Conservation (phyloP, 1,139 yeast species). For the Arxiozyma telluris region DNA sequence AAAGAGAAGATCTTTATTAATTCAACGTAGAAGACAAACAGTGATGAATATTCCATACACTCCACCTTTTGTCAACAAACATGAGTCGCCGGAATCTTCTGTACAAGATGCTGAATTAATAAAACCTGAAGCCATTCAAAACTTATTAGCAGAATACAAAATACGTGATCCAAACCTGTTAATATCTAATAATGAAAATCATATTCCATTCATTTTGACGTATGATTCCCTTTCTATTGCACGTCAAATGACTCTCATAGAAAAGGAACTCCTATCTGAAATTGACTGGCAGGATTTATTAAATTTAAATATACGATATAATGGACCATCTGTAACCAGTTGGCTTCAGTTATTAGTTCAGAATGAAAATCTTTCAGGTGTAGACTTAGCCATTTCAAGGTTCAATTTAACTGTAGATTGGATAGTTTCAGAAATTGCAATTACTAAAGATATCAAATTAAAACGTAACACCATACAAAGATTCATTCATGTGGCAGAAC, state of each 20-base stretch:
- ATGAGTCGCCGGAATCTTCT: background rate
- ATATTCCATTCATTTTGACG: slow-evolving; percentile 72
- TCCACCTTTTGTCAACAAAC: background rate
- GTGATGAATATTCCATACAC: slow-evolving; percentile 26
- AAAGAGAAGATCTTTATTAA: slow-evolving; percentile 29
- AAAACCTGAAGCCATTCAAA: slow-evolving; percentile 17
- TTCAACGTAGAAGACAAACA: slow-evolving; percentile 35
- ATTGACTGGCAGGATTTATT: slow-evolving; percentile 89
- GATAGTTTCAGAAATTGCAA: slow-evolving; percentile 78
- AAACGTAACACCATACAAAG: slow-evolving; percentile 63
- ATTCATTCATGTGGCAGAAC: slow-evolving; percentile 77
- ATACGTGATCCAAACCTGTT: slow-evolving; percentile 22
- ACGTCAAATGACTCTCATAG: slow-evolving; percentile 76
- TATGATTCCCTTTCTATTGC: slow-evolving; percentile 60
- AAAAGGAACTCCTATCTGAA: slow-evolving; percentile 71
- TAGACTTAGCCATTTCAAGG: slow-evolving; percentile 76
- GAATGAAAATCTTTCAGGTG: slow-evolving; percentile 55
- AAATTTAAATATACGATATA: slow-evolving; percentile 65
- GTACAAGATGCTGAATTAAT: background rate
- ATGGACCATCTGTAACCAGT: slow-evolving; percentile 63
- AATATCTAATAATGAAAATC: slow-evolving; percentile 33
- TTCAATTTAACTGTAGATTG: slow-evolving; percentile 87
- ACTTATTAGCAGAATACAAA: slow-evolving; percentile 19
- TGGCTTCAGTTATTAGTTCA: slow-evolving; percentile 75
- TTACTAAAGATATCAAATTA: slow-evolving; percentile 52